Percentiles rank a stretch among this genome's conserved stretches.
Evolutionary conservation across 257 asterid species (phyloP).

Genomic region (Primulina tabacum): DNA sequence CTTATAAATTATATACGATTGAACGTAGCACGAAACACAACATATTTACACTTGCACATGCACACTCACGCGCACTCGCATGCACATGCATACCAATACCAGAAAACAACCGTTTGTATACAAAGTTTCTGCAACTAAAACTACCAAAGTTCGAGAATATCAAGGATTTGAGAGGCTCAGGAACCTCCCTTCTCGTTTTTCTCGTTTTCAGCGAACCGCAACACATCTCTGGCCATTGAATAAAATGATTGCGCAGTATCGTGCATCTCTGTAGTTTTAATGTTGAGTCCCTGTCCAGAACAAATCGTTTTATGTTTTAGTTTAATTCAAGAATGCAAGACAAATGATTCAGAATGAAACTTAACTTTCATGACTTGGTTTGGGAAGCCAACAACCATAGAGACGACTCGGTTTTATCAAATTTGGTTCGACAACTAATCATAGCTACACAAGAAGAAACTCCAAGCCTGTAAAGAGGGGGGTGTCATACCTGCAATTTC

Average conservation of each 20-base stretch:
- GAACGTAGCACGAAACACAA: no score
- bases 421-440: background rate
- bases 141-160: background rate
- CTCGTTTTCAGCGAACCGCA: constrained; percentile 62
- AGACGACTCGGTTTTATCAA: background rate
- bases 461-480: background rate
- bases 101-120: no score
- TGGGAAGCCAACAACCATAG: background rate
- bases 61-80: background rate
- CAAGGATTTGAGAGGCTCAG: constrained; percentile 19
- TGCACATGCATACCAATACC: background rate
- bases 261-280: constrained; percentile 85
- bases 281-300: constrained; percentile 65
- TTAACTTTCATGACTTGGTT: background rate
- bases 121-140: background rate
- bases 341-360: background rate
- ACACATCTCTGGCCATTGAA: constrained; percentile 76
- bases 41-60: background rate
- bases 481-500: constrained; percentile 69
- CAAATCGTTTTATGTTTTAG: background rate
- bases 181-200: constrained; percentile 43
- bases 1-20: background rate
- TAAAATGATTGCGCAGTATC: constrained; percentile 83
- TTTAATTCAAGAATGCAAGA: background rate
- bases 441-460: background rate